These are phyloP conservation scores for Clavulina sp. DNA, from an alignment of 768 basidiomycete genomes.

Conservation along the genomic window DNA sequence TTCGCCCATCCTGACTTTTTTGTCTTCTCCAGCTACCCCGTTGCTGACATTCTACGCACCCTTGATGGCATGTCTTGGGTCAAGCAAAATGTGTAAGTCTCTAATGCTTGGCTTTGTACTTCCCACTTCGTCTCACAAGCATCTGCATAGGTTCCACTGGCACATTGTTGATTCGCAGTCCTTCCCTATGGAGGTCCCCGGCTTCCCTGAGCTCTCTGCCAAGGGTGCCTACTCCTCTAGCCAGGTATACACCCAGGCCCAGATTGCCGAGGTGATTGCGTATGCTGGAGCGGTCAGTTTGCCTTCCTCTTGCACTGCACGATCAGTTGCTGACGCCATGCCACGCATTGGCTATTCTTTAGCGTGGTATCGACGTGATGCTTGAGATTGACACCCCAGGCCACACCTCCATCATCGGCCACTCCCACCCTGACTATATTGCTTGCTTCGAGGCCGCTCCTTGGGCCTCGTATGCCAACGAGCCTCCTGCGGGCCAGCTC, in stretches of 20 bases:
- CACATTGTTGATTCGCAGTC: slow-evolving; percentile 63
- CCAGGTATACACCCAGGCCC: slow-evolving; percentile 34
- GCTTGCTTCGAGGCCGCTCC: slow-evolving; percentile 34
- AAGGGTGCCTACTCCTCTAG: slow-evolving; percentile 41
- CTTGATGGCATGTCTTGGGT: slow-evolving; percentile 63
- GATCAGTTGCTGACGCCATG: background rate
- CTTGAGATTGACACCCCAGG: slow-evolving; percentile 76
- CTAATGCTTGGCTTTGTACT: background rate
- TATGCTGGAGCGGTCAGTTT: slow-evolving; percentile 53
- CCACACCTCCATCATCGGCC: slow-evolving; percentile 49
- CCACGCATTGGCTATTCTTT: slow-evolving; percentile 13
- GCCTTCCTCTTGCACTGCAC: background rate
- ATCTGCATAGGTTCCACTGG: slow-evolving; percentile 73
- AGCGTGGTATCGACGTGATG: slow-evolving; percentile 59
- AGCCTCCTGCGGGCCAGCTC: slow-evolving; percentile 73
- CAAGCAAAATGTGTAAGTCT: slow-evolving; percentile 27
- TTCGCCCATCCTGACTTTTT: slow-evolving; percentile 4
- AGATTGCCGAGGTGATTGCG: slow-evolving; percentile 40
- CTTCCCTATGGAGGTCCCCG: slow-evolving; percentile 52
- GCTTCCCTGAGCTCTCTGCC: slow-evolving; percentile 38
- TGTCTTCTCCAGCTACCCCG: slow-evolving; percentile 31
- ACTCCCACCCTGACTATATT: slow-evolving; percentile 53
- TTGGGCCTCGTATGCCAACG: slow-evolving; percentile 34
- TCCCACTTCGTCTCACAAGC: slow-evolving; percentile 4
- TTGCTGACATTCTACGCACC: slow-evolving; percentile 45